These are phyloP conservation scores for Aspergillus sp. DNA, from an alignment of 2,329 filamentous ascomycete species.

Conservation along the genomic window DNA sequence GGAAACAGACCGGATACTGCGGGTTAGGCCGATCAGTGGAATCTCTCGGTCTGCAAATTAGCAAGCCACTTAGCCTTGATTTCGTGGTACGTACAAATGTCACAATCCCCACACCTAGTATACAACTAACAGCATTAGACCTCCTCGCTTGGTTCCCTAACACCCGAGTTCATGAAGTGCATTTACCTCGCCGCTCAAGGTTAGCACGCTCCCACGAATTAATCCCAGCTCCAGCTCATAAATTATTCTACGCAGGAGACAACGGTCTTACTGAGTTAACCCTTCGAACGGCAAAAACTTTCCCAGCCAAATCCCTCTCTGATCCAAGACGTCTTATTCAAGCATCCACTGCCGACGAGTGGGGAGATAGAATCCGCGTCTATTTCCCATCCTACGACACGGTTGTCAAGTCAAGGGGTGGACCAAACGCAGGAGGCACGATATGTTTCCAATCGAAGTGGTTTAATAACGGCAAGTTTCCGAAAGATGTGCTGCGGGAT, in stretches of 20 bases:
- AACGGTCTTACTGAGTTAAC: slow-evolving; percentile 46
- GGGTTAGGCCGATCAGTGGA: slow-evolving; percentile 69
- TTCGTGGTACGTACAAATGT: slow-evolving; percentile 58
- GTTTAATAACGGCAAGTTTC: slow-evolving; percentile 71
- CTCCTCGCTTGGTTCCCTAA: slow-evolving; percentile 79
- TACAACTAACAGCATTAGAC: slow-evolving; percentile 49
- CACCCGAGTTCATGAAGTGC: slow-evolving; percentile 62
- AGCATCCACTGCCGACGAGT: slow-evolving; percentile 36
- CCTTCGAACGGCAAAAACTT: slow-evolving; percentile 34
- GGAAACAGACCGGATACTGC: slow-evolving; percentile 65
- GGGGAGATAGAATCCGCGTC: slow-evolving; percentile 61
- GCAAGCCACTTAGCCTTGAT: slow-evolving; percentile 64
- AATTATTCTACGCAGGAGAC: slow-evolving; percentile 39
- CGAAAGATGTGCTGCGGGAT: slow-evolving; percentile 69
- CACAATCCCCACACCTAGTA: background rate
- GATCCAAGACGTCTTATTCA: slow-evolving; percentile 46
- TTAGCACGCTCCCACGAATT: slow-evolving; percentile 19
- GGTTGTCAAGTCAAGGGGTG: slow-evolving; percentile 64
- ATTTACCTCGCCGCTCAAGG: slow-evolving; percentile 62
- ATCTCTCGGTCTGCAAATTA: slow-evolving; percentile 60
- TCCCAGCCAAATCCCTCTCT: slow-evolving; percentile 28
- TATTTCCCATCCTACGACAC: slow-evolving; percentile 80
- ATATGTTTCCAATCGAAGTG: slow-evolving; percentile 75
- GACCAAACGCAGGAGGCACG: slow-evolving; percentile 68
- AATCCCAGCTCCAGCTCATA: background rate